Conservation (phyloP, 257 asterid species). For the Paraleonurus japonicus region DNA sequence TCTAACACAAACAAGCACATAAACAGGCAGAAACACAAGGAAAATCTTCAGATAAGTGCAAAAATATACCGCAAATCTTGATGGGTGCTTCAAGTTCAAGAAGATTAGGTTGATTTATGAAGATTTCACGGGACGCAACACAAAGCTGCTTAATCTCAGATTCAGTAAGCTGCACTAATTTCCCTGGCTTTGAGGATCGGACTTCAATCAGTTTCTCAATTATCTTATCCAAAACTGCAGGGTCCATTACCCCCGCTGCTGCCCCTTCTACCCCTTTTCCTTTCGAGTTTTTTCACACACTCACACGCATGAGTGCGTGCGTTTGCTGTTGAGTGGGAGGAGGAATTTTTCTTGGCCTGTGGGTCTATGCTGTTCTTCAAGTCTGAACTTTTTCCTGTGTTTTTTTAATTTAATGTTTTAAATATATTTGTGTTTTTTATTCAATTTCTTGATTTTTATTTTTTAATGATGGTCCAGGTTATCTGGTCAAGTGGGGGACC, state of each 20-base stretch:
- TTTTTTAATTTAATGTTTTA: neutral
- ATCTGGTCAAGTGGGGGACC: slow-evolving; percentile 12
- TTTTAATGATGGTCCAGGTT: neutral
- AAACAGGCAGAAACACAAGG: neutral
- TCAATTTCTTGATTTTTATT: neutral
- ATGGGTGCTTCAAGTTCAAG: slow-evolving; percentile 95
- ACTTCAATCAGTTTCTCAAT: slow-evolving; percentile 78
- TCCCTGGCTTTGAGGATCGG: slow-evolving; percentile 88
- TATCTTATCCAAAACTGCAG: slow-evolving; percentile 62
- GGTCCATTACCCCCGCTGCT: slow-evolving; percentile 49
- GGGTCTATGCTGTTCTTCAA: slow-evolving; percentile 29
- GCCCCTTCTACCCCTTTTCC: neutral
- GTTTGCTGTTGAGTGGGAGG: slow-evolving; percentile 26
- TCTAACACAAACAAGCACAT: neutral
- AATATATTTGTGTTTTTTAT: neutral
- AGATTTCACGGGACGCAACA: slow-evolving; percentile 73
- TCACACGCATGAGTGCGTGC: slow-evolving; percentile 30
- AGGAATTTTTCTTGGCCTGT: slow-evolving; percentile 8
- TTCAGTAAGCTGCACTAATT: slow-evolving; percentile 80
- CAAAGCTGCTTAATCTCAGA: slow-evolving; percentile 90
- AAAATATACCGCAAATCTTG: slow-evolving; percentile 78
- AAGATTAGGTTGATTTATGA: slow-evolving; percentile 77
- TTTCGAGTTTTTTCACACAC: slow-evolving; percentile 24
- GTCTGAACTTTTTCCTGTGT: slow-evolving; percentile 2
- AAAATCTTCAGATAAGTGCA: neutral